A percentile compares a stretch with the other conserved stretches of the same genome.
Evolutionary conservation across 768 basidiomycete genomes (phyloP).

Genomic region (Naganishia onofrii): DNA sequence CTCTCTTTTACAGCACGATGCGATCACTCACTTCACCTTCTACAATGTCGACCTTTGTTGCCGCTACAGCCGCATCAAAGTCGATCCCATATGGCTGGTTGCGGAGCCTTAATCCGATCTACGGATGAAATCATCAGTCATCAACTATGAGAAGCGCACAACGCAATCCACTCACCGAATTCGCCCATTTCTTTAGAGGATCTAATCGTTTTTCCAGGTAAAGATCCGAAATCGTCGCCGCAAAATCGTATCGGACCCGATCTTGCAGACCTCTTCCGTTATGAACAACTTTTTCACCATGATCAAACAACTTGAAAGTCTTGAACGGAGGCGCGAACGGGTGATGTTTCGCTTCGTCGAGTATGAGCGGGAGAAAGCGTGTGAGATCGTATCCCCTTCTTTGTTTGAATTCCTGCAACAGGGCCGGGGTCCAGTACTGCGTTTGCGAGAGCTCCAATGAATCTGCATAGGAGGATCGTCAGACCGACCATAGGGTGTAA

Average conservation of each 20-base stretch:
- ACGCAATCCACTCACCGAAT: neutral
- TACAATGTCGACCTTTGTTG: constrained; percentile 15
- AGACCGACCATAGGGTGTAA: neutral
- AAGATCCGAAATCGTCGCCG: constrained; percentile 10
- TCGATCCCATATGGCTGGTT: constrained; percentile 22
- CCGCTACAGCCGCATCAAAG: constrained; percentile 22
- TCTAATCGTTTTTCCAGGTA: constrained; percentile 9
- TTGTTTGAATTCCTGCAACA: neutral
- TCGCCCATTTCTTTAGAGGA: constrained; percentile 9
- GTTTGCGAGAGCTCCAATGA: constrained; percentile 21
- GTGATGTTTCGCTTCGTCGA: constrained; percentile 2
- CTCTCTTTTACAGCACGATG: neutral
- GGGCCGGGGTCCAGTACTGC: constrained; percentile 2
- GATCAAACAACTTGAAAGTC: neutral
- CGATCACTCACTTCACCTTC: constrained; percentile 4
- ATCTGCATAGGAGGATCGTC: constrained; percentile 1
- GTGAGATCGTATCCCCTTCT: neutral
- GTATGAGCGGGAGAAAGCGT: constrained; percentile 15
- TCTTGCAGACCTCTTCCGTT: neutral
- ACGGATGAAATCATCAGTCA: neutral
- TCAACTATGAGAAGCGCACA: too few relatives aligned
- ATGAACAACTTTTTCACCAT: neutral
- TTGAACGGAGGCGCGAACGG: neutral
- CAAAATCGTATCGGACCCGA: constrained; percentile 8
- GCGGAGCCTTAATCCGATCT: constrained; percentile 9